These are phyloP conservation scores for Xanthoceras sorbifolium DNA, from an alignment of 345 rosid species.

Conservation along the genomic window DNA sequence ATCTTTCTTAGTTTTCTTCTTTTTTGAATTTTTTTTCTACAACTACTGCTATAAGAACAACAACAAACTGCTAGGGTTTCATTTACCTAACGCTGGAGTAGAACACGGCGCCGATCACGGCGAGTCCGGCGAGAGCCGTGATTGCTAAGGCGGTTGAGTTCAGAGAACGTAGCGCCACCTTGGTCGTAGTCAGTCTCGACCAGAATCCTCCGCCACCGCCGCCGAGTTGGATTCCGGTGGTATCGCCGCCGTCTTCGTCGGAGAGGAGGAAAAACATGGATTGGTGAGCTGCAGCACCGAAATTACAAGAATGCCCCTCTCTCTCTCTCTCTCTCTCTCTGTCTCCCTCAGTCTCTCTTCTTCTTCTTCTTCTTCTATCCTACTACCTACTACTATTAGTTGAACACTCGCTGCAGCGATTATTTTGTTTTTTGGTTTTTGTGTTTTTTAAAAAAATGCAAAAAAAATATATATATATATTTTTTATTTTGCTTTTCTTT, in stretches of 20 bases:
- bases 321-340: background rate
- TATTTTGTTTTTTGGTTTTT: background rate
- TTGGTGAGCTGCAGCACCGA: conserved; percentile 26
- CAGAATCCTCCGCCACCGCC: conserved; percentile 53
- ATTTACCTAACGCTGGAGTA: conserved; percentile 47
- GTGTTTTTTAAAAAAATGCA: background rate
- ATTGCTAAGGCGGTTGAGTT: conserved; percentile 31
- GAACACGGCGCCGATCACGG: conserved; percentile 41
- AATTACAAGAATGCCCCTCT: conserved; percentile 14
- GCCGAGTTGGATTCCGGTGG: conserved; percentile 36
- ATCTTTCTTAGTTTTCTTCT: background rate
- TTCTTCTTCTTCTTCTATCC: background rate
- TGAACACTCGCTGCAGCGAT: conserved; percentile 3
- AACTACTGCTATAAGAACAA: background rate
- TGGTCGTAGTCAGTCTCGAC: conserved; percentile 30
- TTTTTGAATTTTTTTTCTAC: background rate
- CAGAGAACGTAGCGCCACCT: too few relatives aligned
- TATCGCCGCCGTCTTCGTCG: conserved; percentile 8
- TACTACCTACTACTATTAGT: background rate
- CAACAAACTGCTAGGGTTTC: conserved; percentile 16
- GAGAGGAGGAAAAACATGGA: background rate
- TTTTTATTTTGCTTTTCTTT: background rate
- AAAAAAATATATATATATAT: too few relatives aligned
- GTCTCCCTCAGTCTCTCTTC: background rate
- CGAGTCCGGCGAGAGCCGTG: conserved; percentile 53